Evolutionary conservation across 768 basidiomycete species (phyloP).

Genomic region (Boletus rubroflammeus): DNA sequence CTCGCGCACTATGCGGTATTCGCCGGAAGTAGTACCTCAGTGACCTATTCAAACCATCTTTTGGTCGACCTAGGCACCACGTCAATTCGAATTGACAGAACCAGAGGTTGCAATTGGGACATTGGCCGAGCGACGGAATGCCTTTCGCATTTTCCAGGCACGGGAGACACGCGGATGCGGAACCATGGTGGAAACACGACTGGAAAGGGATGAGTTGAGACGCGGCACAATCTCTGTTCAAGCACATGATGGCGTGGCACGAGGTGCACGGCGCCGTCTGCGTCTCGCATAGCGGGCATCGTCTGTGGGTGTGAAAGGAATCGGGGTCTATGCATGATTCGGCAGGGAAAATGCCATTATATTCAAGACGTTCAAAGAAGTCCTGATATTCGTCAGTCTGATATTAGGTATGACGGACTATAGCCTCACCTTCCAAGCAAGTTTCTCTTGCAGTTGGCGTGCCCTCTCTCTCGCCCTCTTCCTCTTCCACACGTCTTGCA

Average conservation of each 20-base stretch:
- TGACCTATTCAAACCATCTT: not conserved
- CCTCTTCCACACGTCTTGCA: slow-evolving; percentile 11
- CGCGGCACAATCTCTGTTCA: slow-evolving; percentile 14
- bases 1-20: slow-evolving; percentile 1
- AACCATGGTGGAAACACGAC: slow-evolving; percentile 14
- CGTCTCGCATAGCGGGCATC: slow-evolving; percentile 14
- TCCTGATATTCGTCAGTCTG: slow-evolving; percentile 4
- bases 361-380: slow-evolving; percentile 16
- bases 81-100: slow-evolving; percentile 18
- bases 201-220: slow-evolving; percentile 16
- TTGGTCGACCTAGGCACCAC: slow-evolving; percentile 25
- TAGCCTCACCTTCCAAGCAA: slow-evolving; percentile 13
- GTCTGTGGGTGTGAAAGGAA: not conserved
- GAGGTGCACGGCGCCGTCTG: slow-evolving; percentile 7
- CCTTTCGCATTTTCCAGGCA: slow-evolving; percentile 5
- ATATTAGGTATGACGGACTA: not conserved
- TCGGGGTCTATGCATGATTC: not conserved
- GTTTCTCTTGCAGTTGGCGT: not conserved
- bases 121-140: slow-evolving; percentile 14
- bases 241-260: slow-evolving; percentile 15
- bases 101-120: slow-evolving; percentile 22
- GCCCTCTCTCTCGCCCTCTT: slow-evolving; percentile 2
- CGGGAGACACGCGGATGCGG: slow-evolving; percentile 4
- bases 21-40: not conserved
- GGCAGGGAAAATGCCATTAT: not conserved